Percentiles rank a stretch among this genome's conserved stretches.
phyloP scores from a whole-genome alignment of 805 yeast genomes.

The Myxozyma melibiosi region DNA sequence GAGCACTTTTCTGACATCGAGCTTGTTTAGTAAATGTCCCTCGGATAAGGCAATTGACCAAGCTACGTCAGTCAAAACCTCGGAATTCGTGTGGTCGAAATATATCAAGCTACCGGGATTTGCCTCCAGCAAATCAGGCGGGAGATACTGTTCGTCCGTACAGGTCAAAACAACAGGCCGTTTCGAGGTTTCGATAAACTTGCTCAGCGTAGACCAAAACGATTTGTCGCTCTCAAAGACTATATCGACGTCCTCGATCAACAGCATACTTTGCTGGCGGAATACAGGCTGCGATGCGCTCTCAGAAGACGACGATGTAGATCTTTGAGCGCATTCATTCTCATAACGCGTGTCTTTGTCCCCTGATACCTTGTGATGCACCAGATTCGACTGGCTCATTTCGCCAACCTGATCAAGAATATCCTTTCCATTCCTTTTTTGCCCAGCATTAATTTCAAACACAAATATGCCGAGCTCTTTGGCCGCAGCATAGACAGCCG shows the following conservation, averaged over 20 bases:
- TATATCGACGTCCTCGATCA: conserved; percentile 85
- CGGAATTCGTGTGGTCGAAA: conserved; percentile 35
- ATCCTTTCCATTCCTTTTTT: conserved; percentile 70
- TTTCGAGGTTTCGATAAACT: conserved; percentile 60
- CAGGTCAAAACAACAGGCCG: conserved; percentile 75
- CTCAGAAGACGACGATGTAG: conserved; percentile 2
- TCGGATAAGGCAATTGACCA: conserved; percentile 43
- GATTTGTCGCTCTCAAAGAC: conserved; percentile 74
- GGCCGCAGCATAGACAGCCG: conserved; percentile 68
- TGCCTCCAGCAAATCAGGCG: conserved; percentile 51
- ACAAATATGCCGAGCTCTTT: conserved; percentile 67
- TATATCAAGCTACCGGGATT: conserved; percentile 47
- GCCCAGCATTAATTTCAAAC: conserved; percentile 79
- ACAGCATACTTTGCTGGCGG: conserved; percentile 61
- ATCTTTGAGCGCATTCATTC: conserved; percentile 2
- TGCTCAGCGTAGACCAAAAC: conserved; percentile 75
- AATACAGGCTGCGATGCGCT: not conserved
- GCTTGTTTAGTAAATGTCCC: conserved; percentile 40
- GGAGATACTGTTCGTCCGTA: conserved; percentile 52
- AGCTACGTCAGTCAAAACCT: conserved; percentile 36
- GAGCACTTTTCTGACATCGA: conserved; percentile 22
- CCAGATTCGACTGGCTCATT: conserved; percentile 79
- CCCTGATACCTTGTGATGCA: conserved; percentile 47
- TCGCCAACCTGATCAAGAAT: conserved; percentile 67
- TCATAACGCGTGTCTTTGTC: not conserved